phyloP scores from a whole-genome alignment of 75 land plant species.

The Sequoiadendron giganteum region DNA sequence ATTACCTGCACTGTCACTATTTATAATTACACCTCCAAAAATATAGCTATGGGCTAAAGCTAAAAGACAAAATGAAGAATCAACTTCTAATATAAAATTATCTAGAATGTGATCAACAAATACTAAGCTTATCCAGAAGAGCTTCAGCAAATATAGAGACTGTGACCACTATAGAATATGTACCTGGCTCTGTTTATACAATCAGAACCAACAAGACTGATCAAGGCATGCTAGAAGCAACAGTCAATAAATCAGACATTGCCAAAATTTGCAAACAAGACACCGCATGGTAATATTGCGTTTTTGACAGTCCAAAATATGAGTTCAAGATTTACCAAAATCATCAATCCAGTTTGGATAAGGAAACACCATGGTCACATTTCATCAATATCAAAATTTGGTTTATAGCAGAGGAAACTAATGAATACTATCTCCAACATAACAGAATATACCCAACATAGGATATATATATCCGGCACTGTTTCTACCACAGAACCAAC shows the following conservation, averaged over 20 bases:
- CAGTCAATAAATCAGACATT: neutral
- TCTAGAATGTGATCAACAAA: neutral
- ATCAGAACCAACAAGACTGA: neutral
- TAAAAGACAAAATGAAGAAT: neutral
- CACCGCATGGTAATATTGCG: neutral
- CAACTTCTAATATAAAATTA: neutral
- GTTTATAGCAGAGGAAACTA: neutral
- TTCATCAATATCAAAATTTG: neutral
- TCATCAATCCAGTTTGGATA: neutral
- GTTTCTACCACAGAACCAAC: neutral
- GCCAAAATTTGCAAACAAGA: neutral
- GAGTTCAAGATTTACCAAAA: neutral
- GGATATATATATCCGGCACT: neutral
- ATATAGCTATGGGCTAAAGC: neutral
- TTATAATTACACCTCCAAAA: neutral
- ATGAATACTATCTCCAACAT: neutral
- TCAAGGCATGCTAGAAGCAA: neutral
- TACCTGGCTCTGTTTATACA: neutral
- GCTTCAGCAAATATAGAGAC: neutral
- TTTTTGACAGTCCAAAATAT: neutral
- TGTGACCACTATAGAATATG: neutral
- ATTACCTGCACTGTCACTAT: slow-evolving; percentile 41
- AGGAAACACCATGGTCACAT: neutral
- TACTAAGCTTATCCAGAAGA: neutral
- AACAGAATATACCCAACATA: neutral